Base-by-base conservation (phyloP, 805 yeast species). In the Ogataea angusta region DNA sequence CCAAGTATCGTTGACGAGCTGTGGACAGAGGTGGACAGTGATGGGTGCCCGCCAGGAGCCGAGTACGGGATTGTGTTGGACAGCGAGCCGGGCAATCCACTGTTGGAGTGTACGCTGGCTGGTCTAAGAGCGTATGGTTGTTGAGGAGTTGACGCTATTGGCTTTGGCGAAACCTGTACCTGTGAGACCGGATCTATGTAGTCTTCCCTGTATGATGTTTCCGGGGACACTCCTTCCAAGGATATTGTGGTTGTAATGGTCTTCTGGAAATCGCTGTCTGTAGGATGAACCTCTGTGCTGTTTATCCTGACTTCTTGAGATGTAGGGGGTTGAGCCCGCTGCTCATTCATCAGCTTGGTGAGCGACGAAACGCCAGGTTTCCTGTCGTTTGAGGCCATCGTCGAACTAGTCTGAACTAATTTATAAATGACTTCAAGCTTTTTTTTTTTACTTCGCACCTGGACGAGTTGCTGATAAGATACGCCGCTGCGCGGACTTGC, bases 51-150 rank as follows among this genome's bases (percentile, higher is more conserved):
- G 17, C 85, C 85, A 1, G 89, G 89, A 2, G 80, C 87, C 6
- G 82, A 70, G 59, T 82, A 82, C 1, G 89, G 89, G 36, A 82
- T 82, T 28, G 78, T 70, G 17, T 78, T 67, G 5, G 85, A 75
- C 49, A 82, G 66, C 37, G 67, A 82, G 15, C 63, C 53, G 13
- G 55, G 53, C 16, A 65, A 57, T 27, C 63, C 54, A 14, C 39
- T 28, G 36, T 42, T 38, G 8, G 36, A 35, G 25, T 47, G 51
- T 28, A 37, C 36, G 34, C 51, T 49, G 10, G 47, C 26, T 6
- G 40, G 40, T 34, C 47, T 39, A 8, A 39, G 38, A 8, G 33
- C 17, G 30, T 30, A 43, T 7, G 53, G 45, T 10, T 42, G 33
- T 10, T 35, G 33, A n/a, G 47, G 34, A 13, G 51, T 44, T 2